These are phyloP conservation scores for Neospermospora avenae DNA, from an alignment of 2,329 filamentous ascomycete species.

Conservation along the genomic window DNA sequence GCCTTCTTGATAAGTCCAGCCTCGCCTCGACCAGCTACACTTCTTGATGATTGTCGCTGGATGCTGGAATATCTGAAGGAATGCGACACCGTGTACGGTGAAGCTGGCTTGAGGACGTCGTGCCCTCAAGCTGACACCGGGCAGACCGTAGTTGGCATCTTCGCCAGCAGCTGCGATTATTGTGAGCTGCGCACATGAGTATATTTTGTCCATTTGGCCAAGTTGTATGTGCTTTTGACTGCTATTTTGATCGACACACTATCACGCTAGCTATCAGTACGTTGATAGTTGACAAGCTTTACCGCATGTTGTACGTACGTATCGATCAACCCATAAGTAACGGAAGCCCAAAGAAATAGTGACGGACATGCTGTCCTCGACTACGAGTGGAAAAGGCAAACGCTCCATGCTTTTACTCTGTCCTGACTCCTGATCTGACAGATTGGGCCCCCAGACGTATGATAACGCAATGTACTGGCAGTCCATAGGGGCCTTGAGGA, in stretches of 20 bases:
- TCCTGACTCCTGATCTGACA: background rate
- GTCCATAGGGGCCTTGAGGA: background rate
- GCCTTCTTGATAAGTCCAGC: background rate
- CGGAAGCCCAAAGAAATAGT: background rate
- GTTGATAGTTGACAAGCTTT: background rate
- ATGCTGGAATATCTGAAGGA: background rate
- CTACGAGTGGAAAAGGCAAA: background rate
- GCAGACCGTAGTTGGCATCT: background rate
- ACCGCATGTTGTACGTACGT: background rate
- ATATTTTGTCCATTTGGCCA: background rate
- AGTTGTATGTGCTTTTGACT: background rate
- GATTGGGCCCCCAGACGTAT: background rate
- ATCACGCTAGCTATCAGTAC: background rate
- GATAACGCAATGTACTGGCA: background rate
- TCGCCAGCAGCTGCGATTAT: background rate
- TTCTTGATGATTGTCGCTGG: background rate
- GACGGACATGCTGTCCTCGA: background rate
- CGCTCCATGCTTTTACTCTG: background rate
- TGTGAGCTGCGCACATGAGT: background rate
- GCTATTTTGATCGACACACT: background rate
- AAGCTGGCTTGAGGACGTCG: background rate
- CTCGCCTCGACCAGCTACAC: background rate
- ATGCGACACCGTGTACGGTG: background rate
- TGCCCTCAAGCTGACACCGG: background rate
- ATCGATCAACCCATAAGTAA: background rate